Base-by-base conservation (phyloP, 192 early-diverging fungal species). In the Jimgerdemannia flammicorona region DNA sequence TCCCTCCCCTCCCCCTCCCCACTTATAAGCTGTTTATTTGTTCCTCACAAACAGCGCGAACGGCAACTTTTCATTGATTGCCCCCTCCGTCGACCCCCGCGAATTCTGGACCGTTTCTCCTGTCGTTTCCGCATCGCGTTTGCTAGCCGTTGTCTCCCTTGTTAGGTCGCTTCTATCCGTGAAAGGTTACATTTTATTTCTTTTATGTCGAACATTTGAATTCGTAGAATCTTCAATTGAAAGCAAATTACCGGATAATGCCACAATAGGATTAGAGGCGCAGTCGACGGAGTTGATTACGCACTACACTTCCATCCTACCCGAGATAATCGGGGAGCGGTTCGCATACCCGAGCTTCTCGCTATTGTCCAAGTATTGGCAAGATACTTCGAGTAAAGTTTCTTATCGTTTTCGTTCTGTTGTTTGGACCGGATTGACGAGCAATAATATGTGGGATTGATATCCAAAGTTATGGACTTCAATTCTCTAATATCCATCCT, bases 341-440 rank as follows among this genome's bases (percentile, higher is more conserved):
- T 94, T 82, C 75, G 80, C 83, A 43, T 78, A 79, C 10, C 90
- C 95, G 2, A 93, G 92, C 0, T 81, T 96, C 40, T 87, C 93
- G 9, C 90, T 86, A 70, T 78, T 95, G 10, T 87, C 88, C 43
- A 95, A 92, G 79, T 94, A 91, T 70, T 96, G 94, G 90, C 93
- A 95, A 77, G 95, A 96, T 83, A 84, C 92, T 14, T 83, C 89
- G 74, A 84, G 93, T 95, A 76, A 72, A 14, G 17, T 65, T 19
- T 18, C 64, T 29, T 29, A 29, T 29, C 1, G 29, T 29, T 29
- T 29, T 29, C 29, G 29, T 1, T 29, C 29, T 29, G 29, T 29
- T 29, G 29, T 29, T 29, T 29, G 29, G 29, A 29, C 29, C 29
- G 29, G 29, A 29, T 29, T 29, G 1, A 29, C 29, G 29, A 29